phyloP scores from a whole-genome alignment of 108 stramenopile genomes.

The Nitzschia sp. region DNA sequence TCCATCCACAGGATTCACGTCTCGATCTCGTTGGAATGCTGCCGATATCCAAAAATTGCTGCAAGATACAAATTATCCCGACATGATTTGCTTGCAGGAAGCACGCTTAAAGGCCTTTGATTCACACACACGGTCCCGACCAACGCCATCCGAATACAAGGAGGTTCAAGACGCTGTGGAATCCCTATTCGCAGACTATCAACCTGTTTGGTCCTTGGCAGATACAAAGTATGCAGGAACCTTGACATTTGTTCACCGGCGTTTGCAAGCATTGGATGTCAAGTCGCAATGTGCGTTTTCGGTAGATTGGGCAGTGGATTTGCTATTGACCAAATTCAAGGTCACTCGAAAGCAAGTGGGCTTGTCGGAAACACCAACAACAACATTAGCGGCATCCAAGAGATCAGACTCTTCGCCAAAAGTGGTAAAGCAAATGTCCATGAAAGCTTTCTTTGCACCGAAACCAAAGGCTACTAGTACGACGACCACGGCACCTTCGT shows the following conservation, averaged over 20 bases:
- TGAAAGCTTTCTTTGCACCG: constrained; percentile 34
- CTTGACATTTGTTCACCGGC: constrained; percentile 30
- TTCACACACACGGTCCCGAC: constrained; percentile 11
- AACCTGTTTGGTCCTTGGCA: constrained; percentile 36
- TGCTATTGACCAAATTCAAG: constrained; percentile 22
- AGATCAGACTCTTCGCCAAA: constrained; percentile 4
- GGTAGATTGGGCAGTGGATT: constrained; percentile 22
- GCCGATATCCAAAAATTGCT: constrained; percentile 17
- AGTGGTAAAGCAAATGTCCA: constrained; percentile 23
- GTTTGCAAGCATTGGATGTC: neutral
- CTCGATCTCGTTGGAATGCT: constrained; percentile 16
- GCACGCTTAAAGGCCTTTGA: constrained; percentile 32
- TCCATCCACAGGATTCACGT: neutral
- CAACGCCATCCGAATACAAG: neutral
- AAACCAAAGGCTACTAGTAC: neutral
- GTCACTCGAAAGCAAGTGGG: constrained; percentile 19
- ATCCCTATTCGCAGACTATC: constrained; percentile 24
- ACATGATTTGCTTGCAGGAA: constrained; percentile 44
- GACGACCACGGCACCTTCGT: neutral
- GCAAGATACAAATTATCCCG: constrained; percentile 21
- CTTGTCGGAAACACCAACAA: neutral
- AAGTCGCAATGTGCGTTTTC: constrained; percentile 20
- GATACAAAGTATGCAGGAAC: constrained; percentile 43
- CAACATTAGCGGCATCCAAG: neutral
- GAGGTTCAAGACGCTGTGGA: constrained; percentile 13